Evolutionary conservation across 306 rosid species (phyloP), one percentile per base, ranked within the genome.

Genomic region (Trifolium pratense): DNA sequence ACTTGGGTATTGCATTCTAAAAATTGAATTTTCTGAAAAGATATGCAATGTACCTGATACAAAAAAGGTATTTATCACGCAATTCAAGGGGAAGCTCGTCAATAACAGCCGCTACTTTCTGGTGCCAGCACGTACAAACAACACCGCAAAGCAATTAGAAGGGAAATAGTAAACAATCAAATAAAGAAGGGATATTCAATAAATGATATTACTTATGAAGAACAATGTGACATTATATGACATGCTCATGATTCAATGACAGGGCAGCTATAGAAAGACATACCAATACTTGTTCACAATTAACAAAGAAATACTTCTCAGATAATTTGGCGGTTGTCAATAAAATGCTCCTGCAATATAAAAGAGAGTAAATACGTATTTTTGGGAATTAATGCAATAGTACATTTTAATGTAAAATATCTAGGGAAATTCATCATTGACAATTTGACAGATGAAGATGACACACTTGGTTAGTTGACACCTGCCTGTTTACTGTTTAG

Each of bases 91-190:
- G 97, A 72, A 88, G 74, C 77, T 63, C 87, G 62, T 93, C 98
- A 45, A 91, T 78, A 66, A 93, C 80, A 74, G 92, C 82, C 37
- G 96, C 98, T 61, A 84, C 95, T 87, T 91, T 91, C 97, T 94
- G 68, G 73, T 46, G 79, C 59, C 82, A 72, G 55, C 76, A 48
- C 53, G 67, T 68, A 23, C 51, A 77, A 81, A 36, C 75, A 77
- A 69, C 70, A 86, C 64, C 76, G 76, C 62, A 68, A 78, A 17
- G 78, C 46, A 68, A 68, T 11, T 14, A 61, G 42, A 69, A 62
- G 32, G 46, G 70, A 62, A 51, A 64, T 40, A 36, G 32, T 40
- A 74, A 43, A 42, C 66, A 69, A 79, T 45, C 13, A 71, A 53
- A 74, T 67, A 29, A 39, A 16, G 20, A 72, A 84, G 43, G 64